Base-by-base conservation (phyloP, 192 early-diverging fungal genomes). In the Paraglomus brasilianum region DNA sequence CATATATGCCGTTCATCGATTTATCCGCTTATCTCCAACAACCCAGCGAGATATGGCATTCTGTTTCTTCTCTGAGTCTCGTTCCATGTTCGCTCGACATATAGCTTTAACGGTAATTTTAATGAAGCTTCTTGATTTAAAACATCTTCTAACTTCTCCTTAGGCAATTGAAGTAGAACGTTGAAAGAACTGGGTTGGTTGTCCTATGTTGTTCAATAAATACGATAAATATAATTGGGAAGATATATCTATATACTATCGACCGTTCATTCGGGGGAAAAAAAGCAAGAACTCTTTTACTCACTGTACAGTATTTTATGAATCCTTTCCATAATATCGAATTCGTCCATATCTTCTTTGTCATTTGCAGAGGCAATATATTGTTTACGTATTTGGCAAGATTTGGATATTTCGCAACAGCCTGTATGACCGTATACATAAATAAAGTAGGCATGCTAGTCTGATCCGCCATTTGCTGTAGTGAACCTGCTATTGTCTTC, bases 321-420 rank as follows among this genome's bases (percentile, higher is more conserved):
- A 92, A 93, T 19, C 91, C 91, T 60, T 87, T 85, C 91, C 91
- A 93, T 1, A 93, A 78, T 39, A 83, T 85, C 9, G 78, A 76
- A 19, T 83, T 74, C 4, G 67, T 77, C 91, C 91, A 93, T 8
- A 93, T 81, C 47, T 86, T 77, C 71, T 87, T 90, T 19, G 71
- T 66, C 21, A 92, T 81, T 5, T 92, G 77, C 42, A 81, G 83
- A 2, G 81, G 75, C 36, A 92, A 70, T 51, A 92, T 77, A 22
- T 61, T 78, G 46, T 78, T 77, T 10, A 89, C 82, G 66, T 88
- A 90, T 14, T 78, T 78, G 7, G 78, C 75, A 21, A 90, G 61
- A 38, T 80, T 84, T 58, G 87, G 84, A 76, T 83, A 87, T 44
- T 83, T 74, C n/a, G 79, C 82, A 9, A 92, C 82, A 21, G 75